A percentile compares a stretch with the other conserved stretches of the same genome.
phyloP scores from a whole-genome alignment of 1,284 basidiomycete genomes.

The Malassezia vespertilionis region DNA sequence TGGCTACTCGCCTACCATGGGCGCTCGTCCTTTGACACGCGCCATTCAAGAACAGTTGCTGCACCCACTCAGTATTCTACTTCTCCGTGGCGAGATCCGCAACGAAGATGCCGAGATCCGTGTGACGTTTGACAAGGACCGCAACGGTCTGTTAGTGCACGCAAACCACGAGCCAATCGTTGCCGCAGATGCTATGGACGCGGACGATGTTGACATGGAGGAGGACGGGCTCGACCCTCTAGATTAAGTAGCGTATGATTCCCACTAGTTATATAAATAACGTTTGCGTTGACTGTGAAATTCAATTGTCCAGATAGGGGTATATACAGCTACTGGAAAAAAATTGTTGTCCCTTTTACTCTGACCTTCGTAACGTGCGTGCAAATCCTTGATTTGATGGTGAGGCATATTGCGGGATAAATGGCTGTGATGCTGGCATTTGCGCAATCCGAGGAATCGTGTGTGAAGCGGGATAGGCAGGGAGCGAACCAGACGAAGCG shows the following conservation, averaged over 20 bases:
- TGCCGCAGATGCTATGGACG: constrained; percentile 25
- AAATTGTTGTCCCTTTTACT: background rate
- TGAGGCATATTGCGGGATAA: background rate
- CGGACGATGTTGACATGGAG: constrained; percentile 38
- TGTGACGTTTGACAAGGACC: constrained; percentile 70
- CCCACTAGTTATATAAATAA: background rate
- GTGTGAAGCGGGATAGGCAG: background rate
- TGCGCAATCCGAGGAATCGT: background rate
- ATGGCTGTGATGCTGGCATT: background rate
- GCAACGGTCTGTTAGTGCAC: constrained; percentile 66
- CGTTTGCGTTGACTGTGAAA: background rate
- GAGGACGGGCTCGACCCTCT: constrained; percentile 40
- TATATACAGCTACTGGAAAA: background rate
- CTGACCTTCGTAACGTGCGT: background rate
- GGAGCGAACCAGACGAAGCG: background rate
- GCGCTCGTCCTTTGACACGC: constrained; percentile 76
- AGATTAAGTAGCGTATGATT: constrained; percentile 4
- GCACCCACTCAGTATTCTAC: constrained; percentile 76
- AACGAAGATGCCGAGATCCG: constrained; percentile 65
- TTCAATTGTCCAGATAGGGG: background rate
- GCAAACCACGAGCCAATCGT: constrained; percentile 62
- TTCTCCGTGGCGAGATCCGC: constrained; percentile 70
- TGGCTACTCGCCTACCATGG: constrained; percentile 52
- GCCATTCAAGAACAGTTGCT: constrained; percentile 85
- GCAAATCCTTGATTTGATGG: background rate